Percentiles rank a stretch among this genome's conserved stretches.
These are phyloP conservation scores for Parastagonospora avenae DNA, from an alignment of 2,329 filamentous ascomycete genomes.

Conservation along the genomic window DNA sequence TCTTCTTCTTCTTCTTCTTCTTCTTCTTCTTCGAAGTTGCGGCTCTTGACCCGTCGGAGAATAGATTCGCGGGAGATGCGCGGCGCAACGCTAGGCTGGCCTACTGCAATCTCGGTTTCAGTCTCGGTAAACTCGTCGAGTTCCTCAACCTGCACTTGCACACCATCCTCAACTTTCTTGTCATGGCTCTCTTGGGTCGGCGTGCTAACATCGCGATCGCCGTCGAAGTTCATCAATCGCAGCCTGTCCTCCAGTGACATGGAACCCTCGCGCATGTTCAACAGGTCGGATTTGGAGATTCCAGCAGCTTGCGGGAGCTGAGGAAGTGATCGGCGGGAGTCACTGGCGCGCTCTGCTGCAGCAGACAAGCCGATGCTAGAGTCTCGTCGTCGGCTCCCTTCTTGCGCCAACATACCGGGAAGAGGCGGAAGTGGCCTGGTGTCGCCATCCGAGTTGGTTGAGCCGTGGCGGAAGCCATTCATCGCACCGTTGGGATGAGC, in stretches of 20 bases:
- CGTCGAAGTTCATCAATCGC: slow-evolving; percentile 82
- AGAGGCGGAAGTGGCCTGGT: slow-evolving; percentile 86
- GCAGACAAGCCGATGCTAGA: slow-evolving; percentile 69
- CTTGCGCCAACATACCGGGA: slow-evolving; percentile 70
- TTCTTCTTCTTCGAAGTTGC: slow-evolving; percentile 58
- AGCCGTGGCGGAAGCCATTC: slow-evolving; percentile 65
- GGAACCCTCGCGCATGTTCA: slow-evolving; percentile 72
- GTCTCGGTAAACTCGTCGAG: slow-evolving; percentile 35
- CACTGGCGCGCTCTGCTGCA: slow-evolving; percentile 74
- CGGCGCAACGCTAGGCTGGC: slow-evolving; percentile 67
- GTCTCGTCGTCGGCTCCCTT: slow-evolving; percentile 53
- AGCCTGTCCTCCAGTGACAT: slow-evolving; percentile 88
- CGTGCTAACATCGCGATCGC: slow-evolving; percentile 50
- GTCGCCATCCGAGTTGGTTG: slow-evolving; percentile 77
- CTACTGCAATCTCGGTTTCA: slow-evolving; percentile 33
- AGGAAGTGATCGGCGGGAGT: slow-evolving; percentile 71
- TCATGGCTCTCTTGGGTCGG: slow-evolving; percentile 44
- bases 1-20: slow-evolving; percentile 60
- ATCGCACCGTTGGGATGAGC: slow-evolving; percentile 50
- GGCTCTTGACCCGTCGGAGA: slow-evolving; percentile 79
- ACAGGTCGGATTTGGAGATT: slow-evolving; percentile 76
- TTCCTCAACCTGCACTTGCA: slow-evolving; percentile 42
- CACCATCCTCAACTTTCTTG: slow-evolving; percentile 29
- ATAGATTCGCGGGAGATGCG: slow-evolving; percentile 95
- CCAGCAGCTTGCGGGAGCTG: slow-evolving; percentile 71